These are phyloP conservation scores for Penicillium silybi DNA, from an alignment of 495 filamentous ascomycete species.

Conservation along the genomic window DNA sequence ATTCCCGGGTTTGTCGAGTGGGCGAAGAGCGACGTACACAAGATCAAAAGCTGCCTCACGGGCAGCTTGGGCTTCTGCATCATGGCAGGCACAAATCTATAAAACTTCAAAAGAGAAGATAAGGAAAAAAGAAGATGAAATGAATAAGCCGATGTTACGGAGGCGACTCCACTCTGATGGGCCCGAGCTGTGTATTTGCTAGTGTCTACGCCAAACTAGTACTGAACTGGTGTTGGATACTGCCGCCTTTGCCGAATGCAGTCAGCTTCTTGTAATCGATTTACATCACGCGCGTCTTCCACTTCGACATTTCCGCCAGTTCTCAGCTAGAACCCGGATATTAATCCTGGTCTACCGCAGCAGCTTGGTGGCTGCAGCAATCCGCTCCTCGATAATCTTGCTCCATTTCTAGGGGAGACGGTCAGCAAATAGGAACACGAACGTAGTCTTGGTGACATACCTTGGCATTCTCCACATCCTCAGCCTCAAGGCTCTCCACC, in stretches of 20 bases:
- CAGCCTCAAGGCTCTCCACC: constrained; percentile 56
- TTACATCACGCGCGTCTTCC: neutral
- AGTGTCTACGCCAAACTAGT: neutral
- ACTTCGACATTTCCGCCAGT: neutral
- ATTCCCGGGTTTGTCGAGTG: neutral
- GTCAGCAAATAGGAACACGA: constrained; percentile 1
- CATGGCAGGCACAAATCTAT: constrained; percentile 8
- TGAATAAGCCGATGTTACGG: neutral
- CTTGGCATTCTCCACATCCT: constrained; percentile 44
- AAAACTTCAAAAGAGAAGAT: neutral
- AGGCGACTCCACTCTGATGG: neutral
- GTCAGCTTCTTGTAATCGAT: neutral
- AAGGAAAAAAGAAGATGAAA: neutral
- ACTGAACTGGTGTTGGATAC: neutral
- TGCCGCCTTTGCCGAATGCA: neutral
- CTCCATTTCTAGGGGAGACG: constrained; percentile 40
- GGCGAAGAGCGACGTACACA: constrained; percentile 48
- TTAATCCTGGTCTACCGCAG: constrained; percentile 22
- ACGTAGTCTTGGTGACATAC: constrained; percentile 20
- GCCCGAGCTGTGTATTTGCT: neutral
- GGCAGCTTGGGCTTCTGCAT: constrained; percentile 41
- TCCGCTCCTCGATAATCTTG: constrained; percentile 38
- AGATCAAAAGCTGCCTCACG: constrained; percentile 53
- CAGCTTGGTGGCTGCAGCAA: constrained; percentile 35
- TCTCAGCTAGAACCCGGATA: neutral